These are phyloP conservation scores for Candida sphagnicola DNA, from an alignment of 805 yeast genomes.

Conservation along the genomic window DNA sequence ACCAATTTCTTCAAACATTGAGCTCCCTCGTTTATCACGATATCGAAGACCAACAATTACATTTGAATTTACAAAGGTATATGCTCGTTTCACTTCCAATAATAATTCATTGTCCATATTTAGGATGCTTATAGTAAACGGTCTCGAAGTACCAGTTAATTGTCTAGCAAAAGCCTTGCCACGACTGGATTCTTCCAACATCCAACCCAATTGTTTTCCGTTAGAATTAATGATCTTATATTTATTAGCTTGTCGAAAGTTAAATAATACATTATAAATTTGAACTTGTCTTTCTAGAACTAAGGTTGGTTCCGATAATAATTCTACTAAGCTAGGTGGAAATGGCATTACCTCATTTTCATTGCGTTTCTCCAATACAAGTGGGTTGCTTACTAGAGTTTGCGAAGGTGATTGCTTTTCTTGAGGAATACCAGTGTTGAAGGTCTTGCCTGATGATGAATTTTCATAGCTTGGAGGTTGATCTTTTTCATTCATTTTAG, in stretches of 20 bases:
- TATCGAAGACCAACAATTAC: constrained; percentile 69
- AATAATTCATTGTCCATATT: constrained; percentile 59
- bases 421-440: no score
- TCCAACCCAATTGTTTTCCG: constrained; percentile 74
- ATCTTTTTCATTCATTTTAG: no score
- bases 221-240: constrained; percentile 68
- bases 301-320: constrained; percentile 4
- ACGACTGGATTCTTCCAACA: constrained; percentile 79
- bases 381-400: no score
- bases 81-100: constrained; percentile 72
- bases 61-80: constrained; percentile 84
- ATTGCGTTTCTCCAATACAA: no score
- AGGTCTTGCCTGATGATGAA: no score
- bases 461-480: no score
- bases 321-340: constrained; percentile 1
- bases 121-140: constrained; percentile 72
- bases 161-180: constrained; percentile 72
- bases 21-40: constrained; percentile 27
- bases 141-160: constrained; percentile 78
- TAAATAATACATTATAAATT: constrained; percentile 78
- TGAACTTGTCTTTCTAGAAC: constrained; percentile 53
- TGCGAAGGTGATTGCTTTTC: no score
- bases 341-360: no score
- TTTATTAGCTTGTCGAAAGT: constrained; percentile 87
- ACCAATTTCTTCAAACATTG: constrained; percentile 56